phyloP scores from a whole-genome alignment of 2,329 filamentous ascomycete genomes.

The Colletotrichum euphorbiae region DNA sequence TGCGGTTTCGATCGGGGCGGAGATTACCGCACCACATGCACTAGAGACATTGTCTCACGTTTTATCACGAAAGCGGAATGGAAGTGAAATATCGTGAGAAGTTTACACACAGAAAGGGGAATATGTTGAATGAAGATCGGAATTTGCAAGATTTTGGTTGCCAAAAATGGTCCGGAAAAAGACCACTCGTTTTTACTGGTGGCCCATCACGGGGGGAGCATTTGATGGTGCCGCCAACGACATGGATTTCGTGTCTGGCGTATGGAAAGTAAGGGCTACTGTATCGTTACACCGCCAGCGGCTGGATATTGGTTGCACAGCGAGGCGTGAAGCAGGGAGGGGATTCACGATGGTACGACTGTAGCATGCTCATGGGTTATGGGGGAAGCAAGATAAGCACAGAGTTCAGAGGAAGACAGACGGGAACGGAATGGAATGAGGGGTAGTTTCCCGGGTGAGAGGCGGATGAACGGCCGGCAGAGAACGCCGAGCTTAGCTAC shows the following conservation, averaged over 20 bases:
- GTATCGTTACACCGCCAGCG: slow-evolving; percentile 22
- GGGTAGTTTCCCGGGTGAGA: slow-evolving; percentile 11
- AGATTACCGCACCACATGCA: slow-evolving; percentile 26
- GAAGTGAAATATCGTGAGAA: slow-evolving; percentile 28
- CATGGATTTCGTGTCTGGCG: slow-evolving; percentile 24
- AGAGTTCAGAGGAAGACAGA: slow-evolving; percentile 16
- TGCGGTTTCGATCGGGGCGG: slow-evolving; percentile 19
- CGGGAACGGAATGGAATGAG: slow-evolving; percentile 2
- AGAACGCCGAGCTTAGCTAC: slow-evolving; percentile 25
- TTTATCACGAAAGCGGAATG: slow-evolving; percentile 34
- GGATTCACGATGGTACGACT: slow-evolving; percentile 1
- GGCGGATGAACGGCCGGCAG: slow-evolving; percentile 25
- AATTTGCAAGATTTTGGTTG: slow-evolving; percentile 34
- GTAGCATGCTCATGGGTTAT: slow-evolving; percentile 10
- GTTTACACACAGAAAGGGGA: slow-evolving; percentile 22
- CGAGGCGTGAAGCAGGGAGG: not conserved
- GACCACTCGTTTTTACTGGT: slow-evolving; percentile 25
- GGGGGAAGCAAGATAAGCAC: slow-evolving; percentile 2
- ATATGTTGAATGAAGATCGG: slow-evolving; percentile 18
- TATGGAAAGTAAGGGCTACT: slow-evolving; percentile 9
- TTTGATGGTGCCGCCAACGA: slow-evolving; percentile 13
- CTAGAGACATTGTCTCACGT: slow-evolving; percentile 34
- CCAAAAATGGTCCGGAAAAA: slow-evolving; percentile 31
- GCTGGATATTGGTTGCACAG: slow-evolving; percentile 10
- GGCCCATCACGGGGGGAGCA: slow-evolving; percentile 12